Percentiles rank a stretch among this genome's conserved stretches.
phyloP scores from a whole-genome alignment of 225 moss, liverwort and hornwort genomes.

The Ulota crispa region DNA sequence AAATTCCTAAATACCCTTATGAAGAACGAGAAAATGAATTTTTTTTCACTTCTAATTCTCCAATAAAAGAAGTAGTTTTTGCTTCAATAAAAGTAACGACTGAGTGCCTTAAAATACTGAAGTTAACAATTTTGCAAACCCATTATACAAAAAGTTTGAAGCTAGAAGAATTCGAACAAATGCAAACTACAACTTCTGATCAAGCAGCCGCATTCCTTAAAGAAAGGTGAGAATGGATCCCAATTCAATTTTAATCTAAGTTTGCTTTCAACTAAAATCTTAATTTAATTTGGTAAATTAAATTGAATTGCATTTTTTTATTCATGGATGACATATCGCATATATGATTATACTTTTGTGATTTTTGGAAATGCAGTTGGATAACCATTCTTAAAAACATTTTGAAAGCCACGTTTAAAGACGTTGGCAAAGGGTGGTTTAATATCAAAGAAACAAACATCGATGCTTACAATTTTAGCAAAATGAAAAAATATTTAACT shows the following conservation, averaged over 20 bases:
- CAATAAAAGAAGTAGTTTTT: conserved; percentile 67
- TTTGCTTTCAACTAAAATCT: no score
- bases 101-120: conserved; percentile 77
- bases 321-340: neutral
- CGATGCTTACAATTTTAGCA: conserved; percentile 88
- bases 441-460: conserved; percentile 72
- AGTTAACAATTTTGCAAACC: conserved; percentile 62
- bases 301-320: neutral
- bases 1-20: conserved; percentile 67
- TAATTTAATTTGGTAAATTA: no score
- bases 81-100: conserved; percentile 58
- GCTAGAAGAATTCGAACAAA: conserved; percentile 84
- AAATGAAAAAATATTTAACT: conserved; percentile 79
- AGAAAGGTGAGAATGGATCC: conserved; percentile 47
- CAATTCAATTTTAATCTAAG: no score
- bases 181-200: conserved; percentile 70
- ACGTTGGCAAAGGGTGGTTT: conserved; percentile 85
- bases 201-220: conserved; percentile 68
- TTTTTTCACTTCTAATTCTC: conserved; percentile 64
- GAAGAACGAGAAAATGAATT: conserved; percentile 78
- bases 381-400: conserved; percentile 67
- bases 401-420: conserved; percentile 74
- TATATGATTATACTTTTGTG: neutral
- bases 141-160: conserved; percentile 81
- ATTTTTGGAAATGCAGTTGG: conserved; percentile 52